Evolutionary conservation across 768 basidiomycete species (phyloP).

Genomic region (Pleurotus salmoneostramineus): DNA sequence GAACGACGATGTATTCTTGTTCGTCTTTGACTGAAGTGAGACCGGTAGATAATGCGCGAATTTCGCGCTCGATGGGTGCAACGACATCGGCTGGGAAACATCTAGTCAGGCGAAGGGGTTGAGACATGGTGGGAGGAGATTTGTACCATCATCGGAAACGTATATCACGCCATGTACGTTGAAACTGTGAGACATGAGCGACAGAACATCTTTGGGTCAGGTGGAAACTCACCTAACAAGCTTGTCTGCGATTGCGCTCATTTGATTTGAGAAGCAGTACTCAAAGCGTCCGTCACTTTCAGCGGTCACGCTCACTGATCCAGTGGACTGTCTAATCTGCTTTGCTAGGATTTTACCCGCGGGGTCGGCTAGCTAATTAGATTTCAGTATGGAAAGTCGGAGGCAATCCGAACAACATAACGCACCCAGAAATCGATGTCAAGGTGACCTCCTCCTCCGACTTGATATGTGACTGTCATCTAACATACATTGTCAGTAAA

Average conservation of each 20-base stretch:
- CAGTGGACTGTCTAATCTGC: conserved; percentile 85
- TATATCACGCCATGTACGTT: conserved; percentile 98
- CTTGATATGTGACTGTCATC: conserved; percentile 99
- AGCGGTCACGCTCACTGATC: conserved; percentile 84
- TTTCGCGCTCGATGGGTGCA: conserved; percentile 95
- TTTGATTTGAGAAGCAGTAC: conserved; percentile 99
- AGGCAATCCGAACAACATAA: background rate
- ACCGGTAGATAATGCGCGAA: conserved; percentile 77
- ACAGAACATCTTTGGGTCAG: background rate
- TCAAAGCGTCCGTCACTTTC: conserved; percentile 84
- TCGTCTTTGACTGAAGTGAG: conserved; percentile 93
- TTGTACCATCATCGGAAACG: conserved; percentile 81
- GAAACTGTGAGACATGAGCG: conserved; percentile 53
- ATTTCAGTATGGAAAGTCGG: background rate
- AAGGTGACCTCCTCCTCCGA: conserved; percentile 92
- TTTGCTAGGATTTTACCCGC: conserved; percentile 63
- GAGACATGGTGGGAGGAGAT: background rate
- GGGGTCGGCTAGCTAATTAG: conserved; percentile 74
- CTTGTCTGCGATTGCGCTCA: conserved; percentile 96
- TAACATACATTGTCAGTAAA: conserved; percentile 22
- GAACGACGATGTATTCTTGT: conserved; percentile 96
- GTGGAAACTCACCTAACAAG: conserved; percentile 69
- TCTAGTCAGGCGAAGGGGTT: background rate
- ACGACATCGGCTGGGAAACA: conserved; percentile 53
- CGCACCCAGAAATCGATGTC: conserved; percentile 97